Evolutionary conservation across 257 asterid genomes (phyloP).

Genomic region (Paraleonurus japonicus): DNA sequence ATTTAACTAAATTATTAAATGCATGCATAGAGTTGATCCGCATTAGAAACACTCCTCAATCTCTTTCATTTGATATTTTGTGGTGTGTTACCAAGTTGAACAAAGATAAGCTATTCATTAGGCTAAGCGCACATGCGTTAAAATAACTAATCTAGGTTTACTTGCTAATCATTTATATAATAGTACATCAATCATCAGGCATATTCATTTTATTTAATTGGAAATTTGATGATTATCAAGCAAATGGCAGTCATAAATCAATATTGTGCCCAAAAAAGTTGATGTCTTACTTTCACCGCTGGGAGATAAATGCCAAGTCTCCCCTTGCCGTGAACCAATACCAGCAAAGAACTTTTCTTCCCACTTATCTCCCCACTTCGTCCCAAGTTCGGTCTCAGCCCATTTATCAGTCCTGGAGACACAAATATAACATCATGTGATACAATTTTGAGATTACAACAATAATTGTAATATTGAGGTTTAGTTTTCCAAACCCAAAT

Average conservation of each 20-base stretch:
- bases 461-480: conserved; percentile 1
- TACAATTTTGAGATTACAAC: conserved; percentile 16
- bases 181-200: neutral
- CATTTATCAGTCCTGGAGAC: conserved; percentile 93
- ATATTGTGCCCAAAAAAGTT: neutral
- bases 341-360: conserved; percentile 92
- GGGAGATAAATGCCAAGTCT: conserved; percentile 95
- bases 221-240: neutral
- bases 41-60: neutral
- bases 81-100: neutral
- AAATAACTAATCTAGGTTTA: neutral
- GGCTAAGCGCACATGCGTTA: neutral
- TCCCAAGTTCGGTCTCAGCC: conserved; percentile 98
- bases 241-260: conserved; percentile 1
- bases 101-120: neutral
- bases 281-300: conserved; percentile 56
- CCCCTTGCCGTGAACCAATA: conserved; percentile 98
- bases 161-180: neutral
- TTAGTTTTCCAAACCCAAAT: neutral
- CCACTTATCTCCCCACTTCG: conserved; percentile 99
- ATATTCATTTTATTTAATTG: neutral
- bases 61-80: neutral
- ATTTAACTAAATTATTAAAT: neutral
- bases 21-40: neutral
- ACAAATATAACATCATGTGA: conserved; percentile 4